Percentiles rank a stretch among this genome's conserved stretches.
Evolutionary conservation across 192 early-diverging fungal species (phyloP).

Genomic region (Coemansia sp.): DNA sequence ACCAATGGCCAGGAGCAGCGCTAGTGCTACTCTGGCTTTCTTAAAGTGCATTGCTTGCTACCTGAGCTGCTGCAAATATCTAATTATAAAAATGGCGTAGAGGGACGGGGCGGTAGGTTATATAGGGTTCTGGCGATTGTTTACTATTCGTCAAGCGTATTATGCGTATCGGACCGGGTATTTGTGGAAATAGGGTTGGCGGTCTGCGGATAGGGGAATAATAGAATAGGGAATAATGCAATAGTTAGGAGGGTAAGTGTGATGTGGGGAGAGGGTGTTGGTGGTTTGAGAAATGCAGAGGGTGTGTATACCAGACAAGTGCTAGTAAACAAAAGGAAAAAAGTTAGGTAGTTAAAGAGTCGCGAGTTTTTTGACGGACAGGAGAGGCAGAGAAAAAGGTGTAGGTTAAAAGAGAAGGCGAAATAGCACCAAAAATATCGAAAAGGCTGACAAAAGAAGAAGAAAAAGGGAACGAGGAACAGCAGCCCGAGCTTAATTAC

Average conservation of each 20-base stretch:
- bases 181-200: no score
- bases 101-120: no score
- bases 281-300: slow-evolving; percentile 5
- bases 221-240: background rate
- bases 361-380: no score
- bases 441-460: slow-evolving; percentile 6
- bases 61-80: background rate
- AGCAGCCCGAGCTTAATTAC: no score
- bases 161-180: slow-evolving; percentile 1
- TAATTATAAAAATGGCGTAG: background rate
- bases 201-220: slow-evolving; percentile 2
- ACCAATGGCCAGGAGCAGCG: slow-evolving; percentile 30
- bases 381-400: no score
- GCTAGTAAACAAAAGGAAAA: background rate
- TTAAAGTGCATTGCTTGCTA: slow-evolving; percentile 24
- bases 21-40: slow-evolving; percentile 35
- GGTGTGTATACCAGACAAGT: slow-evolving; percentile 1
- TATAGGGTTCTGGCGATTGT: no score
- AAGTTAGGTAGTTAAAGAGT: background rate
- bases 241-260: background rate
- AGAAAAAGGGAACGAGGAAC: slow-evolving; percentile 3
- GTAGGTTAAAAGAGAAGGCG: no score
- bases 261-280: slow-evolving; percentile 5
- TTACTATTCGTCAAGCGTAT: background rate
- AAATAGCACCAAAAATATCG: slow-evolving; percentile 2